phyloP scores from a whole-genome alignment of 805 yeast genomes.

The Saccharomyces jurei region DNA sequence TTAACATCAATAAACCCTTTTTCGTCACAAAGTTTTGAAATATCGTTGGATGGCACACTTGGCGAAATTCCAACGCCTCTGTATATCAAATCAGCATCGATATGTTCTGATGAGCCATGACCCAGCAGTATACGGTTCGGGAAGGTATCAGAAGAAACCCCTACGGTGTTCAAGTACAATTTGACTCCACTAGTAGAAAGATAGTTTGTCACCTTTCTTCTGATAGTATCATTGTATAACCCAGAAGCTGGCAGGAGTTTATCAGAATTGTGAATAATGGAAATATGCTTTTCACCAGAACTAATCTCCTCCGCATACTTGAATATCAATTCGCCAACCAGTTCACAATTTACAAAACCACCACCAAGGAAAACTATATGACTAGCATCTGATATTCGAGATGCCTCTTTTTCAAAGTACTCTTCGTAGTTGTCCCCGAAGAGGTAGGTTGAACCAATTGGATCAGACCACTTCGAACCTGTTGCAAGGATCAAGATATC shows the following conservation, averaged over 20 bases:
- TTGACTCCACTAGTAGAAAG: constrained; percentile 9
- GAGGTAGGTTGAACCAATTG: constrained; percentile 13
- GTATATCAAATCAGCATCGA: constrained; percentile 16
- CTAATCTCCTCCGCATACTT: constrained; percentile 11
- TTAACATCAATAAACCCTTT: constrained; percentile 16
- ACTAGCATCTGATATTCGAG: constrained; percentile 16
- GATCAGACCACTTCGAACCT: constrained; percentile 26
- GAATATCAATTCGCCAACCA: constrained; percentile 28
- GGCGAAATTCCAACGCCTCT: constrained; percentile 16
- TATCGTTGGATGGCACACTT: constrained; percentile 14
- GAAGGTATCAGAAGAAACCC: constrained; percentile 3
- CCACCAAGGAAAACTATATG: constrained; percentile 30
- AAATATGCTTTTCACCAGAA: constrained; percentile 15
- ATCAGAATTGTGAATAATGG: constrained; percentile 18
- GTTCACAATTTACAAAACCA: constrained; percentile 28
- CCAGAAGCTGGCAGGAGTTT: constrained; percentile 10
- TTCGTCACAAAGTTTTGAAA: constrained; percentile 6
- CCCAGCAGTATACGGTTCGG: constrained; percentile 4
- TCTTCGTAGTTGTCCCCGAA: constrained; percentile 11
- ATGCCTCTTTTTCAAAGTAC: constrained; percentile 10
- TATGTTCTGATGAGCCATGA: neutral
- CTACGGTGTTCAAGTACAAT: constrained; percentile 9
- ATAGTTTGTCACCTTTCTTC: constrained; percentile 14
- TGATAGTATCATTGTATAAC: constrained; percentile 7
- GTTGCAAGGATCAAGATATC: constrained; percentile 28